Evolutionary conservation across 176 grass and related monocot genomes (phyloP).

Genomic region (Oryza rufipogon): DNA sequence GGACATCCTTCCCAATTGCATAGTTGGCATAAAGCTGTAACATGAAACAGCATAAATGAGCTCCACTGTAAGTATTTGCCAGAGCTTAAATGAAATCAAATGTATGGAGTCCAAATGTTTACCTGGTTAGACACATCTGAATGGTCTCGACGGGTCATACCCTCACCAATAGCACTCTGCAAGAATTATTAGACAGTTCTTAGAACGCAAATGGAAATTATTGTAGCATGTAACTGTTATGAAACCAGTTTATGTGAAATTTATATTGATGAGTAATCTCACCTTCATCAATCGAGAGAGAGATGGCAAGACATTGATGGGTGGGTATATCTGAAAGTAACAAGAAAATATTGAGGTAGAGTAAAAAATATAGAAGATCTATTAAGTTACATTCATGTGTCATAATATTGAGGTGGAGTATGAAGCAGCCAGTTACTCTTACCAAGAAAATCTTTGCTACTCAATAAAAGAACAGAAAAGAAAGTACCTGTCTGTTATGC

Average conservation of each 20-base stretch:
- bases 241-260: background rate
- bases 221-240: background rate
- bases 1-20: constrained; percentile 99
- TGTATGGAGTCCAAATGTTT: constrained; percentile 10
- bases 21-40: constrained; percentile 98
- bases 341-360: constrained; percentile 10
- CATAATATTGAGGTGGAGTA: no score
- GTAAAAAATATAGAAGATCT: background rate
- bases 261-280: constrained; percentile 15
- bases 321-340: constrained; percentile 93
- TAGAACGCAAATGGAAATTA: constrained; percentile 21
- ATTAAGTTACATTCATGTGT: background rate
- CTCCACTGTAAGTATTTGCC: background rate
- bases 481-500: constrained; percentile 89
- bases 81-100: background rate
- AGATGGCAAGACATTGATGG: constrained; percentile 97
- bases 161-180: constrained; percentile 99
- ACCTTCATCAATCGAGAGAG: constrained; percentile 99
- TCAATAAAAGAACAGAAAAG: constrained; percentile 14
- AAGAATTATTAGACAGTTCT: constrained; percentile 34
- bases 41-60: constrained; percentile 29
- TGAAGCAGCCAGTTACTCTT: background rate
- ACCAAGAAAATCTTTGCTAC: background rate
- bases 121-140: constrained; percentile 99
- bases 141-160: constrained; percentile 98